phyloP scores from a whole-genome alignment of 352 stramenopile genomes.

The Globisporangium viniferum region DNA sequence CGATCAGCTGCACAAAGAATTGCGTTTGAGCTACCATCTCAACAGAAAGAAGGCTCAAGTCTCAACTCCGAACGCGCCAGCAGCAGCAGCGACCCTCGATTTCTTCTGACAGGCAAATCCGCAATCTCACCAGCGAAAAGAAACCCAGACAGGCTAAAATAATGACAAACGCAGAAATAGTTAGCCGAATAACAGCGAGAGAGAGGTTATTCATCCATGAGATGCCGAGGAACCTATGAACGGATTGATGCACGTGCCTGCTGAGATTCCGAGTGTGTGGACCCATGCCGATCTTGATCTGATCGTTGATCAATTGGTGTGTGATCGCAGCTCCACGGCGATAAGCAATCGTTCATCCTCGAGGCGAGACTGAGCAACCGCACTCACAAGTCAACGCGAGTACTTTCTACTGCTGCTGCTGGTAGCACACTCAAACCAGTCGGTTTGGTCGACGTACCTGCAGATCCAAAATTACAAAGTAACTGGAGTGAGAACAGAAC shows the following conservation, averaged over 20 bases:
- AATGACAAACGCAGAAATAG: not conserved
- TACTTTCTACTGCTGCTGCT: not conserved
- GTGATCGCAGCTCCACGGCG: not conserved
- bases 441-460: not conserved
- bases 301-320: not conserved
- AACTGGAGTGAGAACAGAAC: not conserved
- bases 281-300: not conserved
- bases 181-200: not conserved
- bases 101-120: conserved; percentile 9
- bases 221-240: not conserved
- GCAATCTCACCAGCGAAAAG: conserved; percentile 1
- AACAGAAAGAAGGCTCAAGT: not conserved
- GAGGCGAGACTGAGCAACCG: not conserved
- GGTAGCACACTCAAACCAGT: not conserved
- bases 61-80: not conserved
- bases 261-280: no score
- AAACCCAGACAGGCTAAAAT: not conserved
- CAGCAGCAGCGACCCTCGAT: not conserved
- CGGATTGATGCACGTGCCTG: no score
- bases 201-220: not conserved
- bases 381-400: not conserved
- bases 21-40: not conserved
- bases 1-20: not conserved
- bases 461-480: not conserved
- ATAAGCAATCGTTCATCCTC: not conserved